Percentiles rank a stretch among this genome's conserved stretches.
These are phyloP conservation scores for Phytopythium ostracodes DNA, from an alignment of 352 stramenopile species.

Conservation along the genomic window DNA sequence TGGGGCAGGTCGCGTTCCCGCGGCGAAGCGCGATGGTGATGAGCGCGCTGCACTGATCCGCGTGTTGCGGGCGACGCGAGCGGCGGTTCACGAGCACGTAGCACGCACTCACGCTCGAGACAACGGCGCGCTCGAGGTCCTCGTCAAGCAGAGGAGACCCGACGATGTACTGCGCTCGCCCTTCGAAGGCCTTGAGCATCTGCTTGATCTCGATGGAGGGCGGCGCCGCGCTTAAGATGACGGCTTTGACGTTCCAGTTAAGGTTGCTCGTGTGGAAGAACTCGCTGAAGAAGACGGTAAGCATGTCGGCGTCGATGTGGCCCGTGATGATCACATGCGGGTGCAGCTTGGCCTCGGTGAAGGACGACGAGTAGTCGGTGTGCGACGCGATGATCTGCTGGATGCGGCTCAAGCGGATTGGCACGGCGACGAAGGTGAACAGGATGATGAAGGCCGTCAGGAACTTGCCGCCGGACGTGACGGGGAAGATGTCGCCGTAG, in stretches of 20 bases:
- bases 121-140: conserved; percentile 57
- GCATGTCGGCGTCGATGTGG: conserved; percentile 59
- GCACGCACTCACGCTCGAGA: conserved; percentile 51
- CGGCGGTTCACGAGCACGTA: conserved; percentile 71
- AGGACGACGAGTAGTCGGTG: conserved; percentile 74
- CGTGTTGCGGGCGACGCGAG: conserved; percentile 43
- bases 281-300: conserved; percentile 70
- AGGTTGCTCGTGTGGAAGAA: conserved; percentile 86
- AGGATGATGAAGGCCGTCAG: conserved; percentile 80
- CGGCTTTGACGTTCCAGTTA: conserved; percentile 79
- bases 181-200: conserved; percentile 68
- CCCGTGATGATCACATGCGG: conserved; percentile 75
- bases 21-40: conserved; percentile 73
- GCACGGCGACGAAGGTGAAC: conserved; percentile 79
- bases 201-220: conserved; percentile 69
- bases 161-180: conserved; percentile 82
- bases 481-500: conserved; percentile 74
- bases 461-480: conserved; percentile 65
- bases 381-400: conserved; percentile 75
- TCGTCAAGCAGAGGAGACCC: conserved; percentile 76
- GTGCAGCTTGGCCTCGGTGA: conserved; percentile 64
- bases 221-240: conserved; percentile 66
- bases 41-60: conserved; percentile 64
- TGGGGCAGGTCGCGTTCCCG: conserved; percentile 64
- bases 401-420: conserved; percentile 75